Percentiles rank a stretch among this genome's conserved stretches.
phyloP scores from a whole-genome alignment of 805 yeast genomes.

The Hanseniaspora vineae region DNA sequence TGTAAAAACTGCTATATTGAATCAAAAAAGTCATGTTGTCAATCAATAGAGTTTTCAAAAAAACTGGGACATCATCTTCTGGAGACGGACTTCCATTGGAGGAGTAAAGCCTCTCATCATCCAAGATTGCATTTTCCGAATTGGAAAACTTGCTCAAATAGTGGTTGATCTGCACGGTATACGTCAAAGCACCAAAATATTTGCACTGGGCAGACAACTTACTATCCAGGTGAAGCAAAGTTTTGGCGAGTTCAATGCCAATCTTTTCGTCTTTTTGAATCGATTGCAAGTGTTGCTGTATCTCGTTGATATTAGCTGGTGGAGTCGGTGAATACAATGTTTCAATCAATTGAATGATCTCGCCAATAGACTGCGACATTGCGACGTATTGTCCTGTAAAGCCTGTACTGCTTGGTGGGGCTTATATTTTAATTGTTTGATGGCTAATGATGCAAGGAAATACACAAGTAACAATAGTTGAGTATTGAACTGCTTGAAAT shows the following conservation, averaged over 20 bases:
- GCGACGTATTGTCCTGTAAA: no score
- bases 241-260: conserved; percentile 20
- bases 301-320: conserved; percentile 16
- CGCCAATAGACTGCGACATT: not conserved
- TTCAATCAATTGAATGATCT: conserved; percentile 13
- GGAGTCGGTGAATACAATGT: conserved; percentile 18
- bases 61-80: not conserved
- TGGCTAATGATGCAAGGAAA: no score
- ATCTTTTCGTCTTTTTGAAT: conserved; percentile 16
- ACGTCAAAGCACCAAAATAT: conserved; percentile 25
- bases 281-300: conserved; percentile 19
- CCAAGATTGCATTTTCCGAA: conserved; percentile 1
- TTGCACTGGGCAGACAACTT: conserved; percentile 16
- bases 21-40: not conserved
- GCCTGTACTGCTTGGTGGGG: no score
- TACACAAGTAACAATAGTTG: no score
- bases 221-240: conserved; percentile 9
- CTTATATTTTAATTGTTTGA: no score
- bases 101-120: not conserved
- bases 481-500: no score
- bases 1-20: not conserved
- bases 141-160: not conserved
- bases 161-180: conserved; percentile 20
- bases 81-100: not conserved
- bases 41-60: not conserved